Percentiles rank a stretch among this genome's conserved stretches.
Evolutionary conservation across 345 rosid genomes (phyloP).

Genomic region (Lenwebbia sp.): DNA sequence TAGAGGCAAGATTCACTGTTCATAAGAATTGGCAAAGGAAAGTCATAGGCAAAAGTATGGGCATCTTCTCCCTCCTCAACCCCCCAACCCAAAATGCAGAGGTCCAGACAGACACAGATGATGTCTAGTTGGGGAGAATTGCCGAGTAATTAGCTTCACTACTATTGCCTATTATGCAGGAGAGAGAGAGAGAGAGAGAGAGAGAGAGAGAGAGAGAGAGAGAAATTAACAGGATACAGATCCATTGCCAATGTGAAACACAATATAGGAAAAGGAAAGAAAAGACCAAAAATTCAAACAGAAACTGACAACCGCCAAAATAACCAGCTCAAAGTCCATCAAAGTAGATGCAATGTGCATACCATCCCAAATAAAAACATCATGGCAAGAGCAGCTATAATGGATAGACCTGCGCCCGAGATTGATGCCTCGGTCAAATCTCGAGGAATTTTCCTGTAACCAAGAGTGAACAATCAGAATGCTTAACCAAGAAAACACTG

Average conservation of each 20-base stretch:
- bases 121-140: not conserved
- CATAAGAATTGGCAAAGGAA: not conserved
- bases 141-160: not conserved
- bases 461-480: not conserved
- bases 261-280: not conserved
- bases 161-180: not conserved
- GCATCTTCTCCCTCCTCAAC: not conserved
- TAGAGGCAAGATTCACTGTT: not conserved
- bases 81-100: not conserved
- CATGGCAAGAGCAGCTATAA: slow-evolving; percentile 80
- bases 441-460: slow-evolving; percentile 92
- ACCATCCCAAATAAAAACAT: slow-evolving; percentile 98
- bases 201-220: not conserved
- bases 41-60: not conserved
- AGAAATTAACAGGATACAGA: not conserved
- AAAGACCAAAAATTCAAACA: not conserved
- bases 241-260: not conserved
- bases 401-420: slow-evolving; percentile 94
- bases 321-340: not conserved
- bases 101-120: not conserved
- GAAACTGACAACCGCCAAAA: not conserved
- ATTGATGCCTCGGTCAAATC: slow-evolving; percentile 97
- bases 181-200: not conserved
- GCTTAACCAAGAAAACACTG: not conserved
- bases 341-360: slow-evolving; percentile 3